Evolutionary conservation across 805 yeast species (phyloP), one percentile per base, ranked within the genome.

Genomic region (Wickerhamomyces alni): DNA sequence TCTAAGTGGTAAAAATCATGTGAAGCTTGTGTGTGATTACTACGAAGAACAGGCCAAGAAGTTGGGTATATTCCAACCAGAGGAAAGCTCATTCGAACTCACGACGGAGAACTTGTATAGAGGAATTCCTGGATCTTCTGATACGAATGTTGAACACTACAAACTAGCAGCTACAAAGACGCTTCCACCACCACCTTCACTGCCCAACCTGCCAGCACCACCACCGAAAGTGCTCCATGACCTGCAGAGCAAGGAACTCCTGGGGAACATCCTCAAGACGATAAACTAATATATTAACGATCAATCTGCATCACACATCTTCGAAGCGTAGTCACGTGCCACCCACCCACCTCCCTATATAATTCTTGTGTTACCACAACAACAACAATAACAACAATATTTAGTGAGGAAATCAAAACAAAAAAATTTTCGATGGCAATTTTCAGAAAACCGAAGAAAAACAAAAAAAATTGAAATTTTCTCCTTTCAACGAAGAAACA

Each of bases 1-100:
- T 60, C 59, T 84, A 31, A 65, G 72, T 30, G 96, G 96, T 9
- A 77, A 75, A 50, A 81, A 84, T 58, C 96, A 87, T 59, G 66
- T 84, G 32, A 71, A 74, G 44, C 69, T 74, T 39, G 84, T 82
- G 37, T 78, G 87, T 43, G 83, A 82, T 41, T 87, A 85, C 64
- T 87, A 84, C 55, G 85, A 83, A 50, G 45, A 46, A 30, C 52
- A 61, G 45, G 65, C 63, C 16, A 56, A 56, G 33, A 60, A 59
- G 27, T 46, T 53, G 11, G 66, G 64, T 1, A 44, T 54, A 13
- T 61, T 65, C 65, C 47, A 55, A n/a, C 41, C 48, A 9, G 43
- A 51, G 19, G 60, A 59, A 8, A 34, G 48, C 15, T 51, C 51
- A 6, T 46, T 46, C 19, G 50, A 46, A 25, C 51, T 49, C 13